Conservation (phyloP, 257 asterid species). For the Plantago major region DNA sequence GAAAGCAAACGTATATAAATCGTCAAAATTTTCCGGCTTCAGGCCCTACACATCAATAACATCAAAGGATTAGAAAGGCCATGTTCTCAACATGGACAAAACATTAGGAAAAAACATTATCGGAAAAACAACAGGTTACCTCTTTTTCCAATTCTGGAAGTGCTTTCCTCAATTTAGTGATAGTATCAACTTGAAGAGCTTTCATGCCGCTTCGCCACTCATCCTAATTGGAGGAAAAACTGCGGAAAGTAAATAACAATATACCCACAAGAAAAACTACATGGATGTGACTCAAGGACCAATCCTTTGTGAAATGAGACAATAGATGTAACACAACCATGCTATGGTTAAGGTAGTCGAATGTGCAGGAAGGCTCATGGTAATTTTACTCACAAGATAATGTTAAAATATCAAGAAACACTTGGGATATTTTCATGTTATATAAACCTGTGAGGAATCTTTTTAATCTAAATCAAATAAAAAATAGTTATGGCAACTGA, state of each 20-base stretch:
- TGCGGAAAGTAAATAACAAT: background rate
- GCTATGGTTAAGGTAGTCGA: background rate
- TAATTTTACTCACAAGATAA: too few species aligned
- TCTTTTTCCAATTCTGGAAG: conserved; percentile 79
- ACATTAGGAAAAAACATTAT: background rate
- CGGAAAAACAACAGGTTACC: conserved; percentile 29
- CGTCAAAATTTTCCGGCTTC: conserved; percentile 51
- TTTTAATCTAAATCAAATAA: too few species aligned
- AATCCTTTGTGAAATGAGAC: background rate
- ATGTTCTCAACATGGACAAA: conserved; percentile 13
- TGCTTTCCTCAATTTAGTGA: conserved; percentile 66
- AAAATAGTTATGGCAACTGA: too few species aligned
- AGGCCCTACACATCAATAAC: conserved; percentile 27
- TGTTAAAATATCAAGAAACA: too few species aligned
- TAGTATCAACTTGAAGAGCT: conserved; percentile 62
- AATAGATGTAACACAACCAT: conserved; percentile 9
- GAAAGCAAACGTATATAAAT: conserved; percentile 62
- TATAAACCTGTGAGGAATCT: too few species aligned
- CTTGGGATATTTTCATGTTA: too few species aligned
- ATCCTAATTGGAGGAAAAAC: conserved; percentile 39
- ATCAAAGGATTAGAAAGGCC: conserved; percentile 13
- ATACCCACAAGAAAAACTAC: background rate
- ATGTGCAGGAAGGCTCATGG: too few species aligned
- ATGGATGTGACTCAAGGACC: background rate
- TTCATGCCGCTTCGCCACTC: conserved; percentile 88